Percentiles rank a stretch among this genome's conserved stretches.
Conservation (phyloP, 1,139 yeast genomes). For the Lodderomyces oxycetoniae region DNA sequence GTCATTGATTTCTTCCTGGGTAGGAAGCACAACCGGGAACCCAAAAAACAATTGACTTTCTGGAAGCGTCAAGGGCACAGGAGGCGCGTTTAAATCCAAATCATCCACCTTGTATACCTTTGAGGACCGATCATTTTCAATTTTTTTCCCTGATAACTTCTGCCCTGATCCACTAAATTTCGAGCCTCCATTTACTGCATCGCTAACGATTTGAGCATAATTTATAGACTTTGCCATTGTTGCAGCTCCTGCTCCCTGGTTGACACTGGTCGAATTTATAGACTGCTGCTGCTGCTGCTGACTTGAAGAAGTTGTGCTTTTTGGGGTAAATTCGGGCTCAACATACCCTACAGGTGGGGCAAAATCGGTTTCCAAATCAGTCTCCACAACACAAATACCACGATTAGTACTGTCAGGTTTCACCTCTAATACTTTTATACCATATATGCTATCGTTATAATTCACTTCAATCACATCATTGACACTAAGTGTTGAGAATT, state of each 20-base stretch:
- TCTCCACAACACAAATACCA: slow-evolving; percentile 92
- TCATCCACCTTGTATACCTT: slow-evolving; percentile 27
- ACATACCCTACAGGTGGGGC: slow-evolving; percentile 99
- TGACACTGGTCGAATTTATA: slow-evolving; percentile 34
- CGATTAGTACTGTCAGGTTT: slow-evolving; percentile 65
- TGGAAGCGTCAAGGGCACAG: slow-evolving; percentile 71
- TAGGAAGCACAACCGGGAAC: slow-evolving; percentile 77
- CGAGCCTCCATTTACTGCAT: slow-evolving; percentile 22
- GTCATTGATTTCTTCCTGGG: slow-evolving; percentile 40
- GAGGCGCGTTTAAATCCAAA: slow-evolving; percentile 51
- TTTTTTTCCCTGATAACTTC: slow-evolving; percentile 63
- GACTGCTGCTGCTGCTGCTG: slow-evolving; percentile 16
- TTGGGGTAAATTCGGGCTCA: slow-evolving; percentile 65
- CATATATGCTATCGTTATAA: slow-evolving; percentile 76
- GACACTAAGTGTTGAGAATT: slow-evolving; percentile 82
- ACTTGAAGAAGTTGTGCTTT: slow-evolving; percentile 26
- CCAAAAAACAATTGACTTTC: slow-evolving; percentile 91
- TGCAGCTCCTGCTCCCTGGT: slow-evolving; percentile 51
- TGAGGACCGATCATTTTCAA: slow-evolving; percentile 15
- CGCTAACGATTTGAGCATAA: slow-evolving; percentile 56
- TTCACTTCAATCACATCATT: slow-evolving; percentile 81
- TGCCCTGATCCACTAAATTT: slow-evolving; percentile 64
- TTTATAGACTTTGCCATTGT: slow-evolving; percentile 78
- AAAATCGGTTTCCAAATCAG: slow-evolving; percentile 94
- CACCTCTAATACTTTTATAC: slow-evolving; percentile 80